phyloP scores from a whole-genome alignment of 495 filamentous ascomycete genomes.

The Terfezia boudieri region DNA sequence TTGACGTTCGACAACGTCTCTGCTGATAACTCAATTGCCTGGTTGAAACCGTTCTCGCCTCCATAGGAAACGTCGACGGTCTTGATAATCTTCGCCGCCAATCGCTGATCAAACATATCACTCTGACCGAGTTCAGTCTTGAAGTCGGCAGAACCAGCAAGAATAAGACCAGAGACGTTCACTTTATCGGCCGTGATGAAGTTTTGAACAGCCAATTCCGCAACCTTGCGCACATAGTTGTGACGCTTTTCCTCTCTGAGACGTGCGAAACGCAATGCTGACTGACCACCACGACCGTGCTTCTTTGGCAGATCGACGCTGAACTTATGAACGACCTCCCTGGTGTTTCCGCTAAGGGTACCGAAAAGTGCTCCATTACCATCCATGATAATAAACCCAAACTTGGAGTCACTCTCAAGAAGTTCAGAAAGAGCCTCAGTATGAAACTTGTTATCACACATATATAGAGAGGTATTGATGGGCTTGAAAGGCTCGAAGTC shows the following conservation, averaged over 20 bases:
- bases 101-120: slow-evolving; percentile 82
- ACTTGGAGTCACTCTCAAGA: slow-evolving; percentile 94
- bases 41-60: slow-evolving; percentile 98
- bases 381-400: slow-evolving; percentile 99
- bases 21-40: slow-evolving; percentile 82
- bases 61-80: slow-evolving; percentile 96
- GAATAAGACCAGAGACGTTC: slow-evolving; percentile 82
- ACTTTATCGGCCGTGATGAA: slow-evolving; percentile 96
- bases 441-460: slow-evolving; percentile 99
- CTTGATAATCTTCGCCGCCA: slow-evolving; percentile 92
- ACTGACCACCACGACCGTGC: slow-evolving; percentile 98
- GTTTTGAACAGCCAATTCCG: slow-evolving; percentile 91
- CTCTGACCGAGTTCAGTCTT: slow-evolving; percentile 97
- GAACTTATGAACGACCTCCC: slow-evolving; percentile 94
- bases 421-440: slow-evolving; percentile 92
- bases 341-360: slow-evolving; percentile 85
- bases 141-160: slow-evolving; percentile 96
- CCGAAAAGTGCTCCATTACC: slow-evolving; percentile 95
- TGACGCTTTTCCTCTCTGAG: slow-evolving; percentile 98
- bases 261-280: slow-evolving; percentile 94
- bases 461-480: slow-evolving; percentile 96
- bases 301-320: slow-evolving; percentile 96
- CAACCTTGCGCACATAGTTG: slow-evolving; percentile 98
- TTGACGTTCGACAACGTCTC: slow-evolving; percentile 99
- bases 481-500: slow-evolving; percentile 99